phyloP scores from a whole-genome alignment of 108 stramenopile species.

The Cyclotella baltica region DNA sequence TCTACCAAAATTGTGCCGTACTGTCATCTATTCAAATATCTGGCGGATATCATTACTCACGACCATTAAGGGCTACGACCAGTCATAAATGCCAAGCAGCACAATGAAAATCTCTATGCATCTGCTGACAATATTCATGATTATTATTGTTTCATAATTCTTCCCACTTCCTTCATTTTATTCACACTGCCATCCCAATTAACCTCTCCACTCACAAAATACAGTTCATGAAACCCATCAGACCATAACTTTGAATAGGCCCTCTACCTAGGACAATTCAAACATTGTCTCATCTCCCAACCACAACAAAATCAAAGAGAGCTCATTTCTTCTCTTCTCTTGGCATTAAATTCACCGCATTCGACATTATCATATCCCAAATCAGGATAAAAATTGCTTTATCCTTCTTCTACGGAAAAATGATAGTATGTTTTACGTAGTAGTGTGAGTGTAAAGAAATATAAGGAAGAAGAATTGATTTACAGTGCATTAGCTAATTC shows the following conservation, averaged over 20 bases:
- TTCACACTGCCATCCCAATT: too few species aligned
- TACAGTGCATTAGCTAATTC: constrained; percentile 53
- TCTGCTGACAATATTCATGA: too few species aligned
- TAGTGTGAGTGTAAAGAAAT: constrained; percentile 60
- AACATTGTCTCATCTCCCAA: constrained; percentile 19
- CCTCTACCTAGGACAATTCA: constrained; percentile 39
- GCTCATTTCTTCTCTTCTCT: constrained; percentile 21
- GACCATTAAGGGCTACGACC: too few species aligned
- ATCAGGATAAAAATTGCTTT: constrained; percentile 51
- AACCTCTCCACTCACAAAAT: too few species aligned
- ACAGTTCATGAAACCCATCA: too few species aligned
- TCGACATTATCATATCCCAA: constrained; percentile 32
- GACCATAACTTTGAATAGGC: constrained; percentile 13
- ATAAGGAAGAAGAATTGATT: constrained; percentile 33
- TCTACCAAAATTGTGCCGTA: too few species aligned
- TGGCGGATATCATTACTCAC: too few species aligned
- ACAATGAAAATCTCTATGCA: too few species aligned
- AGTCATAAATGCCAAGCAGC: too few species aligned
- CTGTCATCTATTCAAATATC: too few species aligned
- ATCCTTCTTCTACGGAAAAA: constrained; percentile 38
- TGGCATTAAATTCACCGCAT: background rate
- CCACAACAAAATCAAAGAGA: constrained; percentile 22
- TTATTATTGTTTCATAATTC: too few species aligned
- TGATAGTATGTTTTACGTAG: constrained; percentile 53
- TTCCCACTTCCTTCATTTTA: too few species aligned